phyloP scores from a whole-genome alignment of 2,329 filamentous ascomycete species.

The Ceratocystis alfenasii region DNA sequence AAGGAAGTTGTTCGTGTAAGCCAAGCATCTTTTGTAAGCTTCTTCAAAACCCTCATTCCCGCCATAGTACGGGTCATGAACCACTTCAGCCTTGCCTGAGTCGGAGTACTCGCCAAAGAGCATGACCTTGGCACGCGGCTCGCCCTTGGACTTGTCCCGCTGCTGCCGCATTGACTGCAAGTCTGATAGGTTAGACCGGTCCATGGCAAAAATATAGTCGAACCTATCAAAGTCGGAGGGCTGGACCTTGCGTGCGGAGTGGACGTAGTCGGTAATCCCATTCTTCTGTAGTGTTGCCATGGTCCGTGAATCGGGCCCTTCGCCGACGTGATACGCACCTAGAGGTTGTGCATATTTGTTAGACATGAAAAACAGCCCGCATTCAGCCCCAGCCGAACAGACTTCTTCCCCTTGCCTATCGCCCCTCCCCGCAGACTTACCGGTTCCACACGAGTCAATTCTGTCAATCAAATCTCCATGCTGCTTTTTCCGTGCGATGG shows the following conservation, averaged over 20 bases:
- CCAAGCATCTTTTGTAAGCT: slow-evolving; percentile 72
- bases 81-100: slow-evolving; percentile 52
- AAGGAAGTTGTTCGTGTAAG: slow-evolving; percentile 68
- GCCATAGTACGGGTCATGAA: slow-evolving; percentile 91
- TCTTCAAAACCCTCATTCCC: slow-evolving; percentile 65
- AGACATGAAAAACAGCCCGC: slow-evolving; percentile 72
- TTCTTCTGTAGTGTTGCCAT: slow-evolving; percentile 64
- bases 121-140: slow-evolving; percentile 47
- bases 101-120: slow-evolving; percentile 77
- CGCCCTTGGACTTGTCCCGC: slow-evolving; percentile 40
- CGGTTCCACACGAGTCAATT: slow-evolving; percentile 84
- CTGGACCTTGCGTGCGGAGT: slow-evolving; percentile 54
- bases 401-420: slow-evolving; percentile 36
- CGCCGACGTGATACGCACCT: slow-evolving; percentile 72
- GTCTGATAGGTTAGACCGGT: slow-evolving; percentile 65
- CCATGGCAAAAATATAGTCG: slow-evolving; percentile 94
- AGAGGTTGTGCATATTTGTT: not conserved
- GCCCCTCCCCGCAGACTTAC: slow-evolving; percentile 29
- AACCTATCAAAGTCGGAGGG: slow-evolving; percentile 67
- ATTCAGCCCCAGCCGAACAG: slow-evolving; percentile 49
- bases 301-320: slow-evolving; percentile 63
- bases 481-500: slow-evolving; percentile 49
- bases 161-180: slow-evolving; percentile 49
- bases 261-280: slow-evolving; percentile 64
- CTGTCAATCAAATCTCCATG: slow-evolving; percentile 48